These are phyloP conservation scores for Hippophae tibetana DNA, from an alignment of 306 rosid genomes.

Conservation along the genomic window DNA sequence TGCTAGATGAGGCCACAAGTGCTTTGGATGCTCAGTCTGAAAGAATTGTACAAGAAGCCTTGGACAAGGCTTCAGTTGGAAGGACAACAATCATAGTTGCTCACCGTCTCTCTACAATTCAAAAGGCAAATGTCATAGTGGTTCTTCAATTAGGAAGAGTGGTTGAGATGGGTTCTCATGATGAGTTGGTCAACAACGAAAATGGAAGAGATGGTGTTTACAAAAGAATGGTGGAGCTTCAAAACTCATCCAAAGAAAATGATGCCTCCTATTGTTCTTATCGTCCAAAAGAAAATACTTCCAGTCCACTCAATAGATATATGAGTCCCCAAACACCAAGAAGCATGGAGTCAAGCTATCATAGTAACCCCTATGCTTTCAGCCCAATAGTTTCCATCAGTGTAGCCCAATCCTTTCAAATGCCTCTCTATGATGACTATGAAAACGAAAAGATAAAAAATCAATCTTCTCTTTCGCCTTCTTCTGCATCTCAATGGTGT, in stretches of 20 bases:
- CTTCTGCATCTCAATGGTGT: slow-evolving; percentile 49
- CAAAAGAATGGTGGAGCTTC: slow-evolving; percentile 53
- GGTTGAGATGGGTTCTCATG: slow-evolving; percentile 61
- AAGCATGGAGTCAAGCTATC: slow-evolving; percentile 23
- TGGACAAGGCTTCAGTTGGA: slow-evolving; percentile 61
- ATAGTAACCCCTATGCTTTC: slow-evolving; percentile 33
- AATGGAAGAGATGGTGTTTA: slow-evolving; percentile 51
- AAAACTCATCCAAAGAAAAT: slow-evolving; percentile 32
- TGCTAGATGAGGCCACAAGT: slow-evolving; percentile 90
- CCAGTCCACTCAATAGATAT: not conserved
- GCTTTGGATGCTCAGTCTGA: slow-evolving; percentile 83
- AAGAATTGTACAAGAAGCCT: slow-evolving; percentile 55
- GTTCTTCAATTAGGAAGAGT: slow-evolving; percentile 71
- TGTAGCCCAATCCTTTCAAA: slow-evolving; percentile 25
- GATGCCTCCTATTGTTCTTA: slow-evolving; percentile 8
- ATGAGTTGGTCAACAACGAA: slow-evolving; percentile 37
- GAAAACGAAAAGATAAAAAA: slow-evolving; percentile 4
- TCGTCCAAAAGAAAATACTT: not conserved
- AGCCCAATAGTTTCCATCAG: slow-evolving; percentile 47
- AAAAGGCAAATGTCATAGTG: slow-evolving; percentile 42
- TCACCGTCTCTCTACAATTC: slow-evolving; percentile 66
- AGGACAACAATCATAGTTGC: slow-evolving; percentile 77
- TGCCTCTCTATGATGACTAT: slow-evolving; percentile 13
- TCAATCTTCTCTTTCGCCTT: not conserved
- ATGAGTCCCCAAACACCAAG: slow-evolving; percentile 7